Evolutionary conservation across 1,139 yeast genomes (phyloP).

Genomic region (Magnusiomyces suaveolens): DNA sequence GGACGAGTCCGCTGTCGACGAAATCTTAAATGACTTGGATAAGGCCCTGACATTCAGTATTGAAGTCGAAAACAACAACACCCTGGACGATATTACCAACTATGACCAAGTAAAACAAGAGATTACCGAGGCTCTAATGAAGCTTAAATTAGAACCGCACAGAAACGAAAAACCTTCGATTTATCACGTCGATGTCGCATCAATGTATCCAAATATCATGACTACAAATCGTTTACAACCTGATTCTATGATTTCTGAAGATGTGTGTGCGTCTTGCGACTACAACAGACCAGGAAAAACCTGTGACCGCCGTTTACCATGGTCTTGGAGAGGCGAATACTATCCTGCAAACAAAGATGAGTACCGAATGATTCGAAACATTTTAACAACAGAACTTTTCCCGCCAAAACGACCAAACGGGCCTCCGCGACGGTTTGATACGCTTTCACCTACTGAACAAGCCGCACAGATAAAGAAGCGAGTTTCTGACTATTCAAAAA

Average conservation of each 20-base stretch:
- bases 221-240: constrained; percentile 95
- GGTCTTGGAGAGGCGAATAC: constrained; percentile 99
- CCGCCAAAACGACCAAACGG: constrained; percentile 42
- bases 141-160: constrained; percentile 50
- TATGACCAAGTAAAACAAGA: constrained; percentile 61
- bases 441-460: constrained; percentile 68
- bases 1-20: constrained; percentile 78
- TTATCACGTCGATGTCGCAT: constrained; percentile 97
- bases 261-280: constrained; percentile 96
- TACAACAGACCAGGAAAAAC: constrained; percentile 89
- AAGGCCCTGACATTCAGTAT: constrained; percentile 74
- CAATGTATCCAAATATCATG: constrained; percentile 99
- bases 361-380: constrained; percentile 79
- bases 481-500: constrained; percentile 74
- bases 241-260: constrained; percentile 91
- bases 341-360: constrained; percentile 88
- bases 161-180: constrained; percentile 76
- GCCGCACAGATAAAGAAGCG: constrained; percentile 67
- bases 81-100: constrained; percentile 66
- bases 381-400: constrained; percentile 69
- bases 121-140: constrained; percentile 47
- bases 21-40: constrained; percentile 61
- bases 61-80: constrained; percentile 68
- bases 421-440: constrained; percentile 50
- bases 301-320: constrained; percentile 83